Evolutionary conservation across 2,329 filamentous ascomycete genomes (phyloP).

Genomic region (Ascochyta rabiei): DNA sequence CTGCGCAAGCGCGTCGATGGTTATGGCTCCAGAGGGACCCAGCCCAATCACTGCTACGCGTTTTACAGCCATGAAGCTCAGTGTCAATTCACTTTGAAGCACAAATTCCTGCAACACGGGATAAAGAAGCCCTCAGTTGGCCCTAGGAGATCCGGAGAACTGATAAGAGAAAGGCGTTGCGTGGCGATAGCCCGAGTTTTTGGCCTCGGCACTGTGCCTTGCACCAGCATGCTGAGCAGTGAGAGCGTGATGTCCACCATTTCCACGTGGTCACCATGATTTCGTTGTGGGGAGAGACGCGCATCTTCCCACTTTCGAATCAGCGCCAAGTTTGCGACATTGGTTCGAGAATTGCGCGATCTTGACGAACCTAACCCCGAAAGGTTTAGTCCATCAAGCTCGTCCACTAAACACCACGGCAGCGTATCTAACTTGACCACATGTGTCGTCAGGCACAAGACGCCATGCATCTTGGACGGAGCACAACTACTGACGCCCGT

Average conservation of each 20-base stretch:
- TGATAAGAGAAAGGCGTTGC: conserved; percentile 11
- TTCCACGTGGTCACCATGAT: neutral
- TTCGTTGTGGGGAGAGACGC: neutral
- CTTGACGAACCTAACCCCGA: conserved; percentile 10
- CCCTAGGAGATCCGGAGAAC: conserved; percentile 1
- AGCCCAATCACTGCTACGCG: conserved; percentile 66
- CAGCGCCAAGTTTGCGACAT: conserved; percentile 30
- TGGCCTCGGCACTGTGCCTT: neutral
- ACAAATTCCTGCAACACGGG: neutral
- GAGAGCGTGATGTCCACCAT: neutral
- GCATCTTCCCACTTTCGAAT: conserved; percentile 5
- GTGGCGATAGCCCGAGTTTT: conserved; percentile 4
- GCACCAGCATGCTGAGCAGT: neutral
- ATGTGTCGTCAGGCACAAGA: neutral
- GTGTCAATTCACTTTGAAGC: neutral
- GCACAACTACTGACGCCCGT: neutral
- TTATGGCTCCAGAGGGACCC: conserved; percentile 65
- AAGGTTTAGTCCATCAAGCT: conserved; percentile 15
- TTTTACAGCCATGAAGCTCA: conserved; percentile 22
- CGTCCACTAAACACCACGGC: conserved; percentile 12
- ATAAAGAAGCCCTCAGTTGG: neutral
- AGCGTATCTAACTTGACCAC: neutral
- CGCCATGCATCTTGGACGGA: conserved; percentile 4
- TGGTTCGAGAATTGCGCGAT: conserved; percentile 27
- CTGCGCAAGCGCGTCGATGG: conserved; percentile 64